Evolutionary conservation across 1,139 yeast genomes (phyloP).

Genomic region (Debaryomycetaceae sp.): DNA sequence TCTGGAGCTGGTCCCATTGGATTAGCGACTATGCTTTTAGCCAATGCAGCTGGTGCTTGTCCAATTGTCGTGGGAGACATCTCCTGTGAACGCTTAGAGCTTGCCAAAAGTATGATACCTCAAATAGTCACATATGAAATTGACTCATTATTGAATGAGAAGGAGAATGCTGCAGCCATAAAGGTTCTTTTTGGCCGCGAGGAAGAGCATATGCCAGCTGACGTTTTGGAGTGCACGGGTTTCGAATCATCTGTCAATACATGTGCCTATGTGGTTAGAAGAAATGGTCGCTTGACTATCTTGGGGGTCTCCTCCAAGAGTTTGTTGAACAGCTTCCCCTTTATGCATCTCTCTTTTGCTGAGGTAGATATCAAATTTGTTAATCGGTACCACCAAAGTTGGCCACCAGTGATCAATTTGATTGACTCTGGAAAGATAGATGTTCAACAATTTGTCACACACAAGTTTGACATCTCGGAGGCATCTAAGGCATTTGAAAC

Average conservation of each 20-base stretch:
- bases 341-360: slow-evolving; percentile 36
- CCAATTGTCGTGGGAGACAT: slow-evolving; percentile 23
- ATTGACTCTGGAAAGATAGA: slow-evolving; percentile 21
- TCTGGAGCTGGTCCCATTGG: slow-evolving; percentile 29
- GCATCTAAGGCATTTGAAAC: slow-evolving; percentile 23
- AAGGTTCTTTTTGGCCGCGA: slow-evolving; percentile 22
- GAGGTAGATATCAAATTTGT: slow-evolving; percentile 36
- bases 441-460: slow-evolving; percentile 24
- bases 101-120: slow-evolving; percentile 21
- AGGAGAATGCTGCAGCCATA: slow-evolving; percentile 24
- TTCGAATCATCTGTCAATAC: slow-evolving; percentile 24
- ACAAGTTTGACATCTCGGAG: slow-evolving; percentile 20
- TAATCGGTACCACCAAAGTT: slow-evolving; percentile 35
- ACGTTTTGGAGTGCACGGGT: slow-evolving; percentile 28
- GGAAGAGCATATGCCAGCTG: slow-evolving; percentile 21
- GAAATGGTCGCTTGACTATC: slow-evolving; percentile 29
- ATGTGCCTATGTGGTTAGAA: slow-evolving; percentile 28
- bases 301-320: slow-evolving; percentile 37
- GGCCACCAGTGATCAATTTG: slow-evolving; percentile 29
- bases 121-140: slow-evolving; percentile 27
- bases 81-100: slow-evolving; percentile 17
- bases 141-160: slow-evolving; percentile 11
- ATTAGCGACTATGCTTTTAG: slow-evolving; percentile 19
- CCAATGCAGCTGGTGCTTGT: slow-evolving; percentile 21
- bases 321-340: slow-evolving; percentile 31